A percentile compares a stretch with the other conserved stretches of the same genome.
phyloP scores from a whole-genome alignment of 2,329 filamentous ascomycete species.

The Epichloe sibirici region DNA sequence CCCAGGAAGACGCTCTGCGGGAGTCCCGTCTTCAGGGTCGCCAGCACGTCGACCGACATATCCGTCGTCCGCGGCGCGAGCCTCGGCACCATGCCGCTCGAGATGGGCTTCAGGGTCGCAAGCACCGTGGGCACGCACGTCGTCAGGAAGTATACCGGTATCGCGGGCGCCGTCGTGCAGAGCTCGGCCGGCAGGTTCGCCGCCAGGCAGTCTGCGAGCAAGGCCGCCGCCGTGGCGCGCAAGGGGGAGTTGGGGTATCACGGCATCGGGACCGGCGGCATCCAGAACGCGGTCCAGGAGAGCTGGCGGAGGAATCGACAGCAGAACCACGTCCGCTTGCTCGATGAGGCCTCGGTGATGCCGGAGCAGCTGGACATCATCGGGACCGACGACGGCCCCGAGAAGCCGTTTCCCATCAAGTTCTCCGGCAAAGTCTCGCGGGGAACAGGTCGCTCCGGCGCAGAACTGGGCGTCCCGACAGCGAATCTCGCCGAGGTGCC shows the following conservation, averaged over 20 bases:
- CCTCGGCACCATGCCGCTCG: conserved; percentile 50
- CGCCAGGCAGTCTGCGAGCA: conserved; percentile 20
- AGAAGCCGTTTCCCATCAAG: conserved; percentile 38
- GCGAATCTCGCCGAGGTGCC: conserved; percentile 41
- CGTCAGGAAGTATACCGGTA: conserved; percentile 30
- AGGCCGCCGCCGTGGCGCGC: conserved; percentile 26
- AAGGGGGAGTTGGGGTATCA: conserved; percentile 13
- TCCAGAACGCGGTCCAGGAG: conserved; percentile 14
- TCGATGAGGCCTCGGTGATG: conserved; percentile 19
- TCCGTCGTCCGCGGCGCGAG: conserved; percentile 54
- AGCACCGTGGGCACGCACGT: conserved; percentile 35
- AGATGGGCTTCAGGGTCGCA: conserved; percentile 48
- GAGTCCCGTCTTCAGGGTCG: conserved; percentile 57
- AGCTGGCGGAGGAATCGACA: conserved; percentile 27
- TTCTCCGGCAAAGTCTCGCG: conserved; percentile 36
- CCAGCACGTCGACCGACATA: conserved; percentile 49
- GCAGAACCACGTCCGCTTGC: conserved; percentile 23
- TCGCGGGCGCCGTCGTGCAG: conserved; percentile 27
- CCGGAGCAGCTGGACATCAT: conserved; percentile 24
- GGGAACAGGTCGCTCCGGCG: conserved; percentile 28
- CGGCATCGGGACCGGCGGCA: conserved; percentile 12
- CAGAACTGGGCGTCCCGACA: conserved; percentile 36
- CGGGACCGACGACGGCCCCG: conserved; percentile 38
- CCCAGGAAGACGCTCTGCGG: conserved; percentile 46
- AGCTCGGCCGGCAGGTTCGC: conserved; percentile 25